phyloP scores from a whole-genome alignment of 2,329 filamentous ascomycete species.

The Talaromyces piceae region DNA sequence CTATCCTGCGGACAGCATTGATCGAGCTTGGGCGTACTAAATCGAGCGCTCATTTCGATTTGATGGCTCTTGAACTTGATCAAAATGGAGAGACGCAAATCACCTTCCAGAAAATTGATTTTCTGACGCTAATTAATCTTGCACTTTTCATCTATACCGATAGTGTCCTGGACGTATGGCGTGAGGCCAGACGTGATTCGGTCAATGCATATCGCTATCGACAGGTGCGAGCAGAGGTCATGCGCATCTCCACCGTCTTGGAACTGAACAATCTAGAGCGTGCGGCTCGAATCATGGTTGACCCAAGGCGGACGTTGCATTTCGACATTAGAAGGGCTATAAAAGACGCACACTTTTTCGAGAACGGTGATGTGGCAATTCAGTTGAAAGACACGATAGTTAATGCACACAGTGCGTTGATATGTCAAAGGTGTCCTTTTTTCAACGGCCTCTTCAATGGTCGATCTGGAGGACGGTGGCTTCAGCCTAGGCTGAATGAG shows the following conservation, averaged over 20 bases:
- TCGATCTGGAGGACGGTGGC: constrained; percentile 78
- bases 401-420: constrained; percentile 65
- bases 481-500: constrained; percentile 56
- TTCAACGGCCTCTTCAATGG: constrained; percentile 86
- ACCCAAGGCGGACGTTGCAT: constrained; percentile 57
- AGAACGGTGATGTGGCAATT: constrained; percentile 70
- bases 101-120: constrained; percentile 63
- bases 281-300: constrained; percentile 66
- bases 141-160: constrained; percentile 77
- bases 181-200: constrained; percentile 60
- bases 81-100: constrained; percentile 50
- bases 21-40: constrained; percentile 50
- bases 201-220: constrained; percentile 65
- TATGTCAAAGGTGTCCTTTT: constrained; percentile 83
- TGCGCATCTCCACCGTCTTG: constrained; percentile 69
- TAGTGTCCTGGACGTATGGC: constrained; percentile 75
- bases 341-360: constrained; percentile 62
- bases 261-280: constrained; percentile 66
- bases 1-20: constrained; percentile 57
- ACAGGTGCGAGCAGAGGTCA: constrained; percentile 74
- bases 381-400: constrained; percentile 66
- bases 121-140: constrained; percentile 72
- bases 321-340: constrained; percentile 65
- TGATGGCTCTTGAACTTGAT: constrained; percentile 51
- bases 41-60: constrained; percentile 51